phyloP scores from a whole-genome alignment of 805 yeast species.

The Pichia scutulata region DNA sequence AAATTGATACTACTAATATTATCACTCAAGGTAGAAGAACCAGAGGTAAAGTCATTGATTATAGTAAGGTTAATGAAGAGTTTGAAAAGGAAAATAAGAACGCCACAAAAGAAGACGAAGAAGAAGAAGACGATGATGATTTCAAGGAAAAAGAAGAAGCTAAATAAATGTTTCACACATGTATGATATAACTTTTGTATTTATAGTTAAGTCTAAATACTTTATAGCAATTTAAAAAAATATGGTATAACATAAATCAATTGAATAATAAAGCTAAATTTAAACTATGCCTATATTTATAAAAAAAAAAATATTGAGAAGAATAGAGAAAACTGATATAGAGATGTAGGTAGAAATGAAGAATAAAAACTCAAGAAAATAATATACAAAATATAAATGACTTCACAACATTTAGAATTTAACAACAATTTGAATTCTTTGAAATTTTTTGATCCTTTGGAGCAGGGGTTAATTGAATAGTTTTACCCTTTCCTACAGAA shows the following conservation, averaged over 20 bases:
- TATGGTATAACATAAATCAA: background rate
- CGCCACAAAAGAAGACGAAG: slow-evolving; percentile 37
- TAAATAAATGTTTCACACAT: background rate
- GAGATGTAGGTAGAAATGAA: background rate
- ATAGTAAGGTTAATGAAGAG: slow-evolving; percentile 69
- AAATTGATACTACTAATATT: slow-evolving; percentile 76
- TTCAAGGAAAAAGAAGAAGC: slow-evolving; percentile 35
- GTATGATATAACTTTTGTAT: background rate
- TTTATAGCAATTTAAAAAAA: background rate
- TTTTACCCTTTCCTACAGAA: slow-evolving; percentile 67
- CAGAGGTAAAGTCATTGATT: slow-evolving; percentile 82
- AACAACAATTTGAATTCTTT: slow-evolving; percentile 67
- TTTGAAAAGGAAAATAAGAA: slow-evolving; percentile 40
- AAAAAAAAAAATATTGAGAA: background rate
- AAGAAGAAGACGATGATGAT: slow-evolving; percentile 38
- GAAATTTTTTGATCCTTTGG: slow-evolving; percentile 68
- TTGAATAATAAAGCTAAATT: background rate
- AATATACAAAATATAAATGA: background rate
- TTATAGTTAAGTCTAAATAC: background rate
- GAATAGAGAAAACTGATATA: background rate
- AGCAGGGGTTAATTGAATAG: slow-evolving; percentile 87
- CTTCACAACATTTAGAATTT: slow-evolving; percentile 9
- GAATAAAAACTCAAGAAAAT: background rate
- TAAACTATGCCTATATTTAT: background rate
- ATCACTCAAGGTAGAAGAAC: slow-evolving; percentile 84